Evolutionary conservation across 257 asterid species (phyloP).

Genomic region (Galeopsis tetrahit): DNA sequence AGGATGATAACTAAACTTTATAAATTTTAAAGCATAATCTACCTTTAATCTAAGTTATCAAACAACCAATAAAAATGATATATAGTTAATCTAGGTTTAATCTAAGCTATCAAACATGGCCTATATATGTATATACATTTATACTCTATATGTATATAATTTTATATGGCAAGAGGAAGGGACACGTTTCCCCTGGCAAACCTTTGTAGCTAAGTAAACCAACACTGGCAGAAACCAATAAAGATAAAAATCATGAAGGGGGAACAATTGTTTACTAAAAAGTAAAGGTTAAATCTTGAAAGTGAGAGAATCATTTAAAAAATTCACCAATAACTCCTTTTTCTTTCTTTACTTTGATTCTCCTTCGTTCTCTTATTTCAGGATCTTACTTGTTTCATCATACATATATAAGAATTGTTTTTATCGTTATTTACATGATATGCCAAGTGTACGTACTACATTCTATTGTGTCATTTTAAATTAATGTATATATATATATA

Average conservation of each 20-base stretch:
- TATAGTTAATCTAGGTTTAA: too few relatives aligned
- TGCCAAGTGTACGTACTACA: too few relatives aligned
- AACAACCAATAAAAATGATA: too few relatives aligned
- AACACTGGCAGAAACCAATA: slow-evolving; percentile 37
- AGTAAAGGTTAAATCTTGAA: slow-evolving; percentile 13
- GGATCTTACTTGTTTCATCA: not conserved
- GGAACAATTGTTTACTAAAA: slow-evolving; percentile 34
- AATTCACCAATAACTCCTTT: slow-evolving; percentile 24
- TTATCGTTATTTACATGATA: not conserved
- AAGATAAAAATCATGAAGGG: slow-evolving; percentile 20
- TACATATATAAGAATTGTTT: not conserved
- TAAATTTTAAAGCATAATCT: too few relatives aligned
- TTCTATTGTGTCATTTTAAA: too few relatives aligned
- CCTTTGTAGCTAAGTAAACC: slow-evolving; percentile 50
- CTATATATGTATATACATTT: too few relatives aligned
- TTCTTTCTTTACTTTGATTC: not conserved
- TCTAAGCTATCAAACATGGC: too few relatives aligned
- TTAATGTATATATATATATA: too few relatives aligned
- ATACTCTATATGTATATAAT: too few relatives aligned
- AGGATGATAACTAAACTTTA: too few relatives aligned
- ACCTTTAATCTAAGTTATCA: too few relatives aligned
- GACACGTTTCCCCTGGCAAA: slow-evolving; percentile 38
- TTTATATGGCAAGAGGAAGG: not conserved
- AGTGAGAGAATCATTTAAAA: slow-evolving; percentile 33
- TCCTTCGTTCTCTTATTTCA: not conserved